These are phyloP conservation scores for Draba incana DNA, from an alignment of 345 rosid genomes.

Conservation along the genomic window DNA sequence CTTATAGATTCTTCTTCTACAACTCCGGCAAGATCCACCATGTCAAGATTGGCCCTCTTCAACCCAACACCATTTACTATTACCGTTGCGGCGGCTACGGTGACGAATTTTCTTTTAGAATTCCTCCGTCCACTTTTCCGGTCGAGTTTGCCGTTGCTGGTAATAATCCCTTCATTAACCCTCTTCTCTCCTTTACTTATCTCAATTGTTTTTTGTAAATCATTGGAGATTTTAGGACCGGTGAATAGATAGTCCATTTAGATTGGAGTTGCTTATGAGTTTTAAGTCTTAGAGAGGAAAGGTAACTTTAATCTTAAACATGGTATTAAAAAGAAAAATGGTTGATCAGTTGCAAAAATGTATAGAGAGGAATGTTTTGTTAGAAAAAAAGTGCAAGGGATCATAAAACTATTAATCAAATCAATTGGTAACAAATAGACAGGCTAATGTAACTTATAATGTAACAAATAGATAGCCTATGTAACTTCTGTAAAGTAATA, in stretches of 20 bases:
- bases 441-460: no score
- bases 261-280: conserved; percentile 1
- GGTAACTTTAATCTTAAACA: conserved; percentile 18
- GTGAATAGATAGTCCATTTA: background rate
- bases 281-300: background rate
- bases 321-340: background rate
- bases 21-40: conserved; percentile 78
- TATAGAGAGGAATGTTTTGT: background rate
- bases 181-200: background rate
- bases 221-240: background rate
- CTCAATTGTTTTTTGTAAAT: background rate
- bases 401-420: background rate
- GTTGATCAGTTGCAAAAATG: background rate
- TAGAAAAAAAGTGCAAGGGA: no score
- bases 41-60: conserved; percentile 79
- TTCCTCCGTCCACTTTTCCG: conserved; percentile 72
- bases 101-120: conserved; percentile 75
- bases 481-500: no score
- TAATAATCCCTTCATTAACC: conserved; percentile 23
- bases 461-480: background rate
- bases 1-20: conserved; percentile 68
- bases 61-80: conserved; percentile 61
- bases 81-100: conserved; percentile 84
- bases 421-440: background rate
- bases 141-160: conserved; percentile 76